A percentile compares a stretch with the other conserved stretches of the same genome.
Evolutionary conservation across 2,329 filamentous ascomycete genomes (phyloP).

Genomic region (Furcasterigmium sp.): DNA sequence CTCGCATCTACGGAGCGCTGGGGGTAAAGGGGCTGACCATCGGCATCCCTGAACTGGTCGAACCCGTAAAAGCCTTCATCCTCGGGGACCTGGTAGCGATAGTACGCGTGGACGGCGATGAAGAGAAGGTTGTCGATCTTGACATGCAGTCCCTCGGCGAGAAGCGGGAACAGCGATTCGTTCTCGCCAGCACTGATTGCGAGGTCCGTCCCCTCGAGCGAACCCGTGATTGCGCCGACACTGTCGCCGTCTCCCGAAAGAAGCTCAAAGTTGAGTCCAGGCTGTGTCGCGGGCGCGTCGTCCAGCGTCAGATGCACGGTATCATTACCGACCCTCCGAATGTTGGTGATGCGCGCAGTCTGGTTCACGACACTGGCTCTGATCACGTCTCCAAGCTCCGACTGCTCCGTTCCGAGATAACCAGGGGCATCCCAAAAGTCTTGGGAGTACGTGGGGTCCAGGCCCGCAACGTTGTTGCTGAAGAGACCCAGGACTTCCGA

Average conservation of each 20-base stretch:
- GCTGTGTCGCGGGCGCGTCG: no score
- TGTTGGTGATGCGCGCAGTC: no score
- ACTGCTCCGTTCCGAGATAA: no score
- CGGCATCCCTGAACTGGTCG: slow-evolving; percentile 8
- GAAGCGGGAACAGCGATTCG: neutral
- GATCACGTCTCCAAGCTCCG: no score
- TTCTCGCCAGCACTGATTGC: neutral
- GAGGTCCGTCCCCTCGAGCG: neutral
- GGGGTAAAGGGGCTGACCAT: slow-evolving; percentile 7
- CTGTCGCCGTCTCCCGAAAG: no score
- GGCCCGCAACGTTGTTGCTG: slow-evolving; percentile 1
- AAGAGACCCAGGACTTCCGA: neutral
- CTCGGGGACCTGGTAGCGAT: slow-evolving; percentile 14
- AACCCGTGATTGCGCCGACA: neutral
- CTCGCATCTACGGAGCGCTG: slow-evolving; percentile 5
- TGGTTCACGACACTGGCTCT: no score
- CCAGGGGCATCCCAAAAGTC: slow-evolving; percentile 13
- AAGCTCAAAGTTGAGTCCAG: slow-evolving; percentile 2
- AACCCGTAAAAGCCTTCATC: slow-evolving; percentile 11
- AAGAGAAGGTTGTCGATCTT: neutral
- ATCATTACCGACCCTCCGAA: no score
- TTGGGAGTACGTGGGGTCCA: slow-evolving; percentile 10
- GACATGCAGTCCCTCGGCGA: neutral
- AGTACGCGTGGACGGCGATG: slow-evolving; percentile 1
- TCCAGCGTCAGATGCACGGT: no score